A percentile compares a stretch with the other conserved stretches of the same genome.
Evolutionary conservation across 2,329 filamentous ascomycete genomes (phyloP).

Genomic region (Fusarium siculi): DNA sequence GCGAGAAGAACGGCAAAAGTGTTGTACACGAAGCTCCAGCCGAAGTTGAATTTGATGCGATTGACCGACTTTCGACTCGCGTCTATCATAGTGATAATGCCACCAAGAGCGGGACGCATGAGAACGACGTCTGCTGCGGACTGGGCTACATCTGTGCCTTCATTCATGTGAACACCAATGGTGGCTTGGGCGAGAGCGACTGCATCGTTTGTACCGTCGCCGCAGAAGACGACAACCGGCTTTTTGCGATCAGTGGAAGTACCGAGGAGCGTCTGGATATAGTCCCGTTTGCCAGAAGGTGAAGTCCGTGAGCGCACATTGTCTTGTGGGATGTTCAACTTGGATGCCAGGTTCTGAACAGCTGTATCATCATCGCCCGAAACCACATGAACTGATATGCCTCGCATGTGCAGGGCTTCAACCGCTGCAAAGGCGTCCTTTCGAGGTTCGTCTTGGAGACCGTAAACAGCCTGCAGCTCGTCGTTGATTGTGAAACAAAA

Average conservation of each 20-base stretch:
- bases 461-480: constrained; percentile 53
- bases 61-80: constrained; percentile 57
- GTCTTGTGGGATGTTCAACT: constrained; percentile 52
- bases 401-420: constrained; percentile 48
- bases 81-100: constrained; percentile 68
- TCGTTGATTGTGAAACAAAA: constrained; percentile 59
- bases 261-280: constrained; percentile 54
- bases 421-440: constrained; percentile 54
- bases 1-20: constrained; percentile 73
- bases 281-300: constrained; percentile 58
- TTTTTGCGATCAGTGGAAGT: constrained; percentile 22
- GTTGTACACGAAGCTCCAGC: constrained; percentile 78
- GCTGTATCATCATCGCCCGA: constrained; percentile 65
- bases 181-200: constrained; percentile 76
- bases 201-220: constrained; percentile 85
- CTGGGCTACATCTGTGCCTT: constrained; percentile 71
- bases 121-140: constrained; percentile 77
- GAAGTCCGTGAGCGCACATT: constrained; percentile 56
- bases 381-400: constrained; percentile 59
- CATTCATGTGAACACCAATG: constrained; percentile 76
- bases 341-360: constrained; percentile 53
- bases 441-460: constrained; percentile 59
- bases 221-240: constrained; percentile 72
- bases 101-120: constrained; percentile 64
- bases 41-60: constrained; percentile 75